Conservation (phyloP, 2,329 filamentous ascomycete species). For the Trichoderma simmonsii region DNA sequence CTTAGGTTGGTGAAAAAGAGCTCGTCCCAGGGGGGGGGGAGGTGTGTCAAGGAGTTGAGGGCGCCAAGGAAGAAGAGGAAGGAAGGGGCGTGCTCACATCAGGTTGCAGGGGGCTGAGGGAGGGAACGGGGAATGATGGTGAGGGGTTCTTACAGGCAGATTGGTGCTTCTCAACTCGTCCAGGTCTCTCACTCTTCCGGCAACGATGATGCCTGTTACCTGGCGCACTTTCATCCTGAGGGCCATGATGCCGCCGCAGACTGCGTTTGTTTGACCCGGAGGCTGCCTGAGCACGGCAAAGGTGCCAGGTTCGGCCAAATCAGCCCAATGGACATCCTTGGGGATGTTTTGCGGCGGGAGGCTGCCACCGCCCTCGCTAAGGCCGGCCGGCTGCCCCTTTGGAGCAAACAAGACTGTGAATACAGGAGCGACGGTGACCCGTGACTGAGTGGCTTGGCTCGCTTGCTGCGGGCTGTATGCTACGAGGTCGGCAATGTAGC, state of each 20-base stretch:
- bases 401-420: conserved; percentile 62
- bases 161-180: conserved; percentile 53
- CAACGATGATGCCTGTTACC: conserved; percentile 61
- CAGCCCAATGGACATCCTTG: conserved; percentile 63
- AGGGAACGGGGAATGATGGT: not conserved
- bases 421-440: conserved; percentile 48
- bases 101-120: not conserved
- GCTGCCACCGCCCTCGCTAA: not conserved
- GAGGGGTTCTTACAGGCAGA: conserved; percentile 49
- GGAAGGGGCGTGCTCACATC: not conserved
- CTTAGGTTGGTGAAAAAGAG: conserved; percentile 18
- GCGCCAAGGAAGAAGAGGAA: not conserved
- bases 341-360: conserved; percentile 49
- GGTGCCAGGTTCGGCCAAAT: conserved; percentile 57
- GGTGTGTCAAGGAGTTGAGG: not conserved
- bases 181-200: conserved; percentile 66
- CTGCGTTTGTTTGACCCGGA: conserved; percentile 61
- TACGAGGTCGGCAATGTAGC: conserved; percentile 59
- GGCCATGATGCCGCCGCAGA: conserved; percentile 76
- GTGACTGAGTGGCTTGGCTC: conserved; percentile 24
- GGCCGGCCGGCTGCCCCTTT: conserved; percentile 40
- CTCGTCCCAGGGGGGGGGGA: not conserved
- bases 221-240: conserved; percentile 62
- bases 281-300: conserved; percentile 68
- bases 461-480: conserved; percentile 32